Evolutionary conservation across 345 rosid genomes (phyloP).

Genomic region (Arabidopsis thaliana): TAIR10.1 NC_003076.8:17802501-17803000

Average conservation of each 20-base stretch:
- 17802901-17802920: slow-evolving; percentile 87
- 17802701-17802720: background rate
- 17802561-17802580: background rate
- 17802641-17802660: background rate
- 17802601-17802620: background rate
- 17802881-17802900: slow-evolving; percentile 96
- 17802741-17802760: background rate
- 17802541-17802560: background rate
- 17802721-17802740: background rate
- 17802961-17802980: slow-evolving; percentile 35
- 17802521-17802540: slow-evolving; percentile 22
- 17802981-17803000: background rate
- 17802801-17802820: background rate
- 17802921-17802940: slow-evolving; percentile 98
- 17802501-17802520: slow-evolving; percentile 54
- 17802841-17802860: slow-evolving; percentile 65
- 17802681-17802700: background rate
- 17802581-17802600: background rate
- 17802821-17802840: slow-evolving; percentile 60
- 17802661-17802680: background rate
- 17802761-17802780: background rate
- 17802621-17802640: slow-evolving; percentile 9
- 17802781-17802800: slow-evolving; percentile 9
- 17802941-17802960: slow-evolving; percentile 74
- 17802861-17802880: slow-evolving; percentile 83